Evolutionary conservation across 1,139 yeast genomes (phyloP).

Genomic region (Zygoascus meyerae): DNA sequence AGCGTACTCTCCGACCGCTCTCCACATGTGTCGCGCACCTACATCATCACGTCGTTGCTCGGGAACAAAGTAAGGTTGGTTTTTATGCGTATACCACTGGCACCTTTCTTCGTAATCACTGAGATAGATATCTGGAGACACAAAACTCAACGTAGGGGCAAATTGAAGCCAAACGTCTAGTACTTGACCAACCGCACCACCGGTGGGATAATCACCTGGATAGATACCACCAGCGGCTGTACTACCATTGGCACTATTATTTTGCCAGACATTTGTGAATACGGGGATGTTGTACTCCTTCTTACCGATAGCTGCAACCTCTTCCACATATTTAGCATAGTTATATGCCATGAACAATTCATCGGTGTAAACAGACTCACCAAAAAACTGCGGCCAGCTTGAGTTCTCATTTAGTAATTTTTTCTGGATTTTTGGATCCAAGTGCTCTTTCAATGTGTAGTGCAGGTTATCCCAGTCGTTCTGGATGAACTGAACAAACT

Average conservation of each 20-base stretch:
- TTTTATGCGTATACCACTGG: constrained; percentile 11
- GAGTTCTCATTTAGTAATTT: background rate
- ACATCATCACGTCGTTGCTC: constrained; percentile 17
- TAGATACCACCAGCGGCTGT: constrained; percentile 14
- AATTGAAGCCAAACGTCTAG: constrained; percentile 14
- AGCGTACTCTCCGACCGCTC: constrained; percentile 12
- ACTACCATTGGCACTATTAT: constrained; percentile 6
- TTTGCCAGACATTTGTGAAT: constrained; percentile 16
- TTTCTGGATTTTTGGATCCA: background rate
- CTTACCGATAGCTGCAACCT: constrained; percentile 11
- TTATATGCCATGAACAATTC: constrained; percentile 17
- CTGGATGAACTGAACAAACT: constrained; percentile 9
- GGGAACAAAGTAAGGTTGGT: constrained; percentile 15
- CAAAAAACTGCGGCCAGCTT: constrained; percentile 13
- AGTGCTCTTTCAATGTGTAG: constrained; percentile 7
- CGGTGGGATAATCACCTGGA: constrained; percentile 16
- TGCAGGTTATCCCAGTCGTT: constrained; percentile 8
- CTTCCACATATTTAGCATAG: constrained; percentile 12
- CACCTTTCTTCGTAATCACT: constrained; percentile 14
- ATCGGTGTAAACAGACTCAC: constrained; percentile 9
- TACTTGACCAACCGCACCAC: constrained; percentile 14
- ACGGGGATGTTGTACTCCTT: constrained; percentile 13
- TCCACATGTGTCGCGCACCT: constrained; percentile 15
- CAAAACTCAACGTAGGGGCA: constrained; percentile 20
- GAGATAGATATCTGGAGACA: constrained; percentile 75